These are phyloP conservation scores for Hansfordia pulvinata DNA, from an alignment of 2,329 filamentous ascomycete genomes.

Conservation along the genomic window DNA sequence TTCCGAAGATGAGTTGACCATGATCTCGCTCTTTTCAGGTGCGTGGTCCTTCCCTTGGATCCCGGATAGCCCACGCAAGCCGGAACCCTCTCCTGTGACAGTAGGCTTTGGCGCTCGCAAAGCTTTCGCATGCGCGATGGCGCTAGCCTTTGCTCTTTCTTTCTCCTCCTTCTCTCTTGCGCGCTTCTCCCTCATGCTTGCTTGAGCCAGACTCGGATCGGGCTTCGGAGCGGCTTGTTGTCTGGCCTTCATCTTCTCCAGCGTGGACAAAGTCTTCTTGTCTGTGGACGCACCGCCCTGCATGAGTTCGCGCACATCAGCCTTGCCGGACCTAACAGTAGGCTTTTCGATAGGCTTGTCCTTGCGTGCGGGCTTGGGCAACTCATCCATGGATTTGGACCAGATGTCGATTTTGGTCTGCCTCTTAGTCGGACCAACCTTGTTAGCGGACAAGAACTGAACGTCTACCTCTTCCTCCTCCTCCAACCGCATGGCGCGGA, in stretches of 20 bases:
- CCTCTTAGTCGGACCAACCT: constrained; percentile 28
- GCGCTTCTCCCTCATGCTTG: constrained; percentile 62
- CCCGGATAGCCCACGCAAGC: constrained; percentile 54
- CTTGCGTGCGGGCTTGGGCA: constrained; percentile 9
- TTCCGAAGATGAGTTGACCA: constrained; percentile 75
- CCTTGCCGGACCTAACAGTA: constrained; percentile 24
- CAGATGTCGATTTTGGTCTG: constrained; percentile 49
- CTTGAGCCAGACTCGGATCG: constrained; percentile 23
- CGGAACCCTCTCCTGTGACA: constrained; percentile 67
- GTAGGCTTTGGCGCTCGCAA: constrained; percentile 34
- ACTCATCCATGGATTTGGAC: constrained; percentile 36
- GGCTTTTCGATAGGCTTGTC: constrained; percentile 6
- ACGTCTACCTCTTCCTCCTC: constrained; percentile 38
- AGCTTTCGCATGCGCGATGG: constrained; percentile 56
- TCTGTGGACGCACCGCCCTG: constrained; percentile 27
- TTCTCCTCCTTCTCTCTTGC: constrained; percentile 63
- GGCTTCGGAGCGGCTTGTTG: constrained; percentile 10
- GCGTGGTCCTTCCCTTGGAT: constrained; percentile 68
- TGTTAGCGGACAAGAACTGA: constrained; percentile 29
- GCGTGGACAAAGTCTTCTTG: constrained; percentile 27
- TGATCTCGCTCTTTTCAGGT: constrained; percentile 67
- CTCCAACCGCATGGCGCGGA: constrained; percentile 46
- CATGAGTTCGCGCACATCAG: constrained; percentile 31
- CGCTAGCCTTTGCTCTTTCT: constrained; percentile 56
- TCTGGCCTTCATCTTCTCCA: constrained; percentile 30